Evolutionary conservation across 345 rosid genomes (phyloP), one percentile per base, ranked within the genome.

Genomic region (Barbarea vulgaris): DNA sequence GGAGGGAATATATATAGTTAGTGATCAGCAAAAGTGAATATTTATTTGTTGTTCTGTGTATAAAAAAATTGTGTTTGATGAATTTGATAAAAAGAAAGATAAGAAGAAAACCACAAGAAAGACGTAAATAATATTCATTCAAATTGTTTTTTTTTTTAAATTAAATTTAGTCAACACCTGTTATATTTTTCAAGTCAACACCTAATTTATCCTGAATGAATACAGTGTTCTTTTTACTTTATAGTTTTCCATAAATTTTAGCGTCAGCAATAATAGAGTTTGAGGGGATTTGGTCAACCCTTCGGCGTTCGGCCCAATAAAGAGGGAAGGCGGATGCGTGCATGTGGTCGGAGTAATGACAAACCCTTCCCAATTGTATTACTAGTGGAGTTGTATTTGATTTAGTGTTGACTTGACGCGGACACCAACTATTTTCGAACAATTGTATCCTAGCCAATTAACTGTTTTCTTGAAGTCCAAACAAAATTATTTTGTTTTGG

Each of bases 281-380:
- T 6, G 66, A 56, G 24, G 33, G 24, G 21, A 67, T 25, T 12
- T 17, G 25, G 68, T 75, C 79, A 75, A 67, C 73, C 4, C 79
- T 75, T 57, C 41, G 17, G 44, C 4, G 73, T 75, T 57, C 41
- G 17, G 44, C 27, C 67, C 73, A 75, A 37, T 48, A 57, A 58
- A 74, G 21, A 33, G 17, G 70, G 41, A 11, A 44, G 65, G 77
- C 56, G 21, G 65, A 17, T 57, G 31, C 66, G 59, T 46, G 72
- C 72, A 66, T 74, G 66, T 74, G 78, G 78, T 48, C 52, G 59
- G 14, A 46, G 46, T 64, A 64, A 44, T 53, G 69, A 53, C 64
- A 30, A 73, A 53, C 36, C 6, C 70, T 64, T 33, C n/a, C 59
- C 24, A 28, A 27, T 1, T 7, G 22, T 46, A 14, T 7, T 50